A percentile compares a stretch with the other conserved stretches of the same genome.
Conservation (phyloP, 202 grass and related monocot genomes). For the Hordeum pubiflorum region DNA sequence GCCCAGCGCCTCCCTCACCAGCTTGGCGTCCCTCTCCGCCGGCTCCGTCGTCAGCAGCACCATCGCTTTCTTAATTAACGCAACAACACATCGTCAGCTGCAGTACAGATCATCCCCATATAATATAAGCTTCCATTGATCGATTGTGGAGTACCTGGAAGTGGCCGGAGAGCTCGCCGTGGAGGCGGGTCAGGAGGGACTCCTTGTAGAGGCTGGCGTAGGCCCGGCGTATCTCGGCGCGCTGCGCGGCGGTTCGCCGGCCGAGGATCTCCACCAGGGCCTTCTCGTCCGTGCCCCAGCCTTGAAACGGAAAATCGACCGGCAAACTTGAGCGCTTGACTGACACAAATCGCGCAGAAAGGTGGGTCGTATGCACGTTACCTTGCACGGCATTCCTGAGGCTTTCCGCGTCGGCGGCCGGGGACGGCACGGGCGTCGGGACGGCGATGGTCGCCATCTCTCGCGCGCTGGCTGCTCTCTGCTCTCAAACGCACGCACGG, state of each 20-base stretch:
- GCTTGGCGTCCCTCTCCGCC: slow-evolving; percentile 61
- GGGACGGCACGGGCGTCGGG: slow-evolving; percentile 28
- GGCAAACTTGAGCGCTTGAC: no score
- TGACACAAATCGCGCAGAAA: no score
- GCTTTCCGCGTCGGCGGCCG: slow-evolving; percentile 37
- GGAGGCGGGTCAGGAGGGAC: slow-evolving; percentile 48
- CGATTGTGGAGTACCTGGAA: slow-evolving; percentile 26
- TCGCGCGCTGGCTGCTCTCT: background rate
- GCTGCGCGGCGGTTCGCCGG: slow-evolving; percentile 36
- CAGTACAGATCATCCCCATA: no score
- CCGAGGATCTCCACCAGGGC: slow-evolving; percentile 42
- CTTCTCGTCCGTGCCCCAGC: slow-evolving; percentile 63
- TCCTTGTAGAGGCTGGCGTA: slow-evolving; percentile 48
- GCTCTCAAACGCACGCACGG: background rate
- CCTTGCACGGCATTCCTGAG: slow-evolving; percentile 57
- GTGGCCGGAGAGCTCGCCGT: slow-evolving; percentile 63
- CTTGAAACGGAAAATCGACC: slow-evolving; percentile 6
- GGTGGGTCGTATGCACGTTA: background rate
- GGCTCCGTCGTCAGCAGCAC: slow-evolving; percentile 53
- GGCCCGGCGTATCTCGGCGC: slow-evolving; percentile 34
- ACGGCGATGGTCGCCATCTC: slow-evolving; percentile 46
- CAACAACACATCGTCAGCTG: no score
- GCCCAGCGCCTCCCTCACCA: slow-evolving; percentile 39
- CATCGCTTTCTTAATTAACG: slow-evolving; percentile 32
- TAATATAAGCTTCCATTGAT: background rate